Conservation (phyloP, 352 stramenopile genomes). For the Globisporangium recalcitrans region DNA sequence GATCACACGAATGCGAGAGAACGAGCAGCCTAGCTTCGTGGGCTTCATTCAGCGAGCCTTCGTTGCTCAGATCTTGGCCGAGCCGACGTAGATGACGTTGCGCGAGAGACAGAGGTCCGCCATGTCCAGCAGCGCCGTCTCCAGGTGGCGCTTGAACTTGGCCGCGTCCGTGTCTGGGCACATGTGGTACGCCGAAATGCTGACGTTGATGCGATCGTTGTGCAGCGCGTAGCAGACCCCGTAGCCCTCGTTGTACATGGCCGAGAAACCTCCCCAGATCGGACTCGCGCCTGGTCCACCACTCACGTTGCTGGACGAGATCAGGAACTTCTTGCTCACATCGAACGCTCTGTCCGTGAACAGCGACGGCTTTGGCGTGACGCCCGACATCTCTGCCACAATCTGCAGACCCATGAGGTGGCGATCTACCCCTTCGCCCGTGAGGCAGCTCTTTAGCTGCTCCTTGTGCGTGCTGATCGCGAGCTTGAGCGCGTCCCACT, state of each 20-base stretch:
- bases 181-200: conserved; percentile 89
- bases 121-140: conserved; percentile 95
- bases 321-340: conserved; percentile 91
- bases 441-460: conserved; percentile 83
- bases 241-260: conserved; percentile 93
- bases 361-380: conserved; percentile 82
- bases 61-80: conserved; percentile 75
- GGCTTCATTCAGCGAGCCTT: background rate
- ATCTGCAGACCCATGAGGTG: conserved; percentile 96
- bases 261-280: conserved; percentile 96
- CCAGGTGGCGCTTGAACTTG: conserved; percentile 87
- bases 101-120: conserved; percentile 85
- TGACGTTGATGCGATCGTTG: conserved; percentile 93
- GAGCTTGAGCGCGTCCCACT: conserved; percentile 84
- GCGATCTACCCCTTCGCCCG: conserved; percentile 90
- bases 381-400: conserved; percentile 89
- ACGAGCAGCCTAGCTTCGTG: no score
- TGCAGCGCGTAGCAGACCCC: conserved; percentile 95
- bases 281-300: conserved; percentile 89
- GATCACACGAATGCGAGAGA: background rate
- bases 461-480: conserved; percentile 91
- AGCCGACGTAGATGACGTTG: conserved; percentile 88
- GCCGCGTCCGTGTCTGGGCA: conserved; percentile 73
- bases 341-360: conserved; percentile 93
- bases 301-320: conserved; percentile 95